These are phyloP conservation scores for Laguncularia racemosa DNA, from an alignment of 345 rosid species.

Conservation along the genomic window DNA sequence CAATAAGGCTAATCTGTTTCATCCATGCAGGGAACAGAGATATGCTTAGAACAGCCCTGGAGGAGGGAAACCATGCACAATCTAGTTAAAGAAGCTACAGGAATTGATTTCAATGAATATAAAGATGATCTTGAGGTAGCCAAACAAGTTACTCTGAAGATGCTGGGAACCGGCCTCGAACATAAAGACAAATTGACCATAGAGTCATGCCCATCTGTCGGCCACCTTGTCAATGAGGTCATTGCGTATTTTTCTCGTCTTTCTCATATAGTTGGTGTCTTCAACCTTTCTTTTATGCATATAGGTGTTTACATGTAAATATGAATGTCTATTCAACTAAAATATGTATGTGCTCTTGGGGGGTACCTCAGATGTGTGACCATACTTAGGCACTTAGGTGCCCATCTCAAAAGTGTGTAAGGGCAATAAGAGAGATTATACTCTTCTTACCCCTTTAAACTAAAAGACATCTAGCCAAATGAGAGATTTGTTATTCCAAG, in stretches of 20 bases:
- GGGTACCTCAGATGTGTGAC: no score
- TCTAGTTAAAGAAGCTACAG: constrained; percentile 74
- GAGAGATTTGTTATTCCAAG: no score
- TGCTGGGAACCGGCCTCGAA: constrained; percentile 50
- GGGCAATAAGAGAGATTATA: no score
- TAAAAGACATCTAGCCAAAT: no score
- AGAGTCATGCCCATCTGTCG: constrained; percentile 63
- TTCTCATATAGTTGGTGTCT: background rate
- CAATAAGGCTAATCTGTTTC: constrained; percentile 1
- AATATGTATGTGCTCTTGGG: no score
- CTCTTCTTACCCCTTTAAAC: no score
- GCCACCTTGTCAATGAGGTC: constrained; percentile 91
- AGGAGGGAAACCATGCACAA: constrained; percentile 95
- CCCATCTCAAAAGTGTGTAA: no score
- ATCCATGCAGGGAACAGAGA: constrained; percentile 58
- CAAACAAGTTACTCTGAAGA: constrained; percentile 49
- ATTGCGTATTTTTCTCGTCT: constrained; percentile 1
- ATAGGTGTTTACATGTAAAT: no score
- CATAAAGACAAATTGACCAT: constrained; percentile 63
- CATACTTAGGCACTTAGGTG: no score
- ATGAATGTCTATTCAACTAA: no score
- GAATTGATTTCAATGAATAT: constrained; percentile 55
- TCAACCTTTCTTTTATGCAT: background rate
- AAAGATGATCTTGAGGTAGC: constrained; percentile 52
- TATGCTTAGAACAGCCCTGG: constrained; percentile 85